Base-by-base conservation (phyloP, 495 filamentous ascomycete species). In the Aspergillus ostianus region DNA sequence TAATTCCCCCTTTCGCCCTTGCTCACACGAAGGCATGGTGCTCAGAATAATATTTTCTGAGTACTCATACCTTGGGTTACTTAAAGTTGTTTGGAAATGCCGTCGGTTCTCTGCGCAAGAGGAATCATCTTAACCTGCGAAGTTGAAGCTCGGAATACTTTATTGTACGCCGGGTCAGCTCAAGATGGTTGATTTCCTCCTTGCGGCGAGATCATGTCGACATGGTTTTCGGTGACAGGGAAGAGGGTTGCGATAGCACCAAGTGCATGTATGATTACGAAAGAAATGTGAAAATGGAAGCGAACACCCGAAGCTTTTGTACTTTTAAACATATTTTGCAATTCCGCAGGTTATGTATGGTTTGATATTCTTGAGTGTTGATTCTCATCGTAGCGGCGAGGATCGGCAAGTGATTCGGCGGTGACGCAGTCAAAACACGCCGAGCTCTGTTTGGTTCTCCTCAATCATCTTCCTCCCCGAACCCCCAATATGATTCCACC, bases 401-500 rank as follows among this genome's bases (percentile, higher is more conserved):
- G 23, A 20, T 51, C 27, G 44, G 53, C 53, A 20, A 41, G 49
- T 10, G 29, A 23, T 23, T 51, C 49, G 46, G 51, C 51, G 51
- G 55, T 51, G 55, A 57, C 50, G 50, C 21, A 29, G 51, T 4
- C 48, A 27, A 36, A 9, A 9, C 18, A 26, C 47, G 47, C 18
- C 18, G 18, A 21, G 23, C 6, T 6, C 8, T 20, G 12, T 49
- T 49, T 21, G 21, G 7, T 17, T 26, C 19, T 17, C 29, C 32
- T 41, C 30, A 21, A 27, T 30, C 52, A 17, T 54, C 21, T 44
- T 19, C 17, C 17, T n/a, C 18, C 23, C 50, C 10, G 3, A 57
- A 15, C 17, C 53, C 51, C 54, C 62, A 79, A 58, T 36, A 90
- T 90, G 87, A 73, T 90, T 3, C 85, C 87, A 0, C 85, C 85